Evolutionary conservation across 805 yeast genomes (phyloP), one percentile per base, ranked within the genome.

Genomic region (Pichia insulana): DNA sequence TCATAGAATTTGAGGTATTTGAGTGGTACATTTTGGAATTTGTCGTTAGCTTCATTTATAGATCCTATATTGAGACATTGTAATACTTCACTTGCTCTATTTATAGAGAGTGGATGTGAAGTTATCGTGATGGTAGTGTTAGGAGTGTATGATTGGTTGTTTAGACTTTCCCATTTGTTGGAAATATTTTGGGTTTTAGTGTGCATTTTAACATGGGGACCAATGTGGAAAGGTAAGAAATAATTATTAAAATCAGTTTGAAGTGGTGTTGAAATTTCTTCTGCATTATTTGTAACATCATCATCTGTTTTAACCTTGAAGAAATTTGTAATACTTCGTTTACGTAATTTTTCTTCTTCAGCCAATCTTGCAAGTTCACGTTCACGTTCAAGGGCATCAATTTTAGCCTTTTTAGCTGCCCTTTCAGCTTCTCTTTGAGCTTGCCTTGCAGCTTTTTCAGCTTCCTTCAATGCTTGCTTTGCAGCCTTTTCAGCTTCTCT

Each of bases 1-100:
- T 70, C 73, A 42, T 65, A 64, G 39, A 63, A 64, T n/a, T 57
- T 51, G 6, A 63, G 41, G 53, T 53, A 64, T 47, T 57, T 64
- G 41, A 49, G 42, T 39, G 61, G 68, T 33, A 70, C 61, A 18
- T 55, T 54, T 17, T 56, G 57, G 34, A 70, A 50, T 16, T 69
- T 41, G 0, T 47, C 46, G 51, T 42, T 68, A 50, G 50, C 69
- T 57, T 53, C 64, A 33, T 44, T 47, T 36, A 55, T 34, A 49
- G 63, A 47, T 37, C 65, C 57, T 31, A 58, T 48, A 40, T 61
- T 64, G 30, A 60, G 48, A 15, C 59, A 50, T 43, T 60, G 59
- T 1, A 65, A 51, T 9, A 62, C 54, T 3, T 54, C 54, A 27
- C 53, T 55, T 2, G 71, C 59, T 27, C 36, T 30, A 6, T 25